Conservation (phyloP, 108 stramenopile genomes). For the Cyclotella atomus region DNA sequence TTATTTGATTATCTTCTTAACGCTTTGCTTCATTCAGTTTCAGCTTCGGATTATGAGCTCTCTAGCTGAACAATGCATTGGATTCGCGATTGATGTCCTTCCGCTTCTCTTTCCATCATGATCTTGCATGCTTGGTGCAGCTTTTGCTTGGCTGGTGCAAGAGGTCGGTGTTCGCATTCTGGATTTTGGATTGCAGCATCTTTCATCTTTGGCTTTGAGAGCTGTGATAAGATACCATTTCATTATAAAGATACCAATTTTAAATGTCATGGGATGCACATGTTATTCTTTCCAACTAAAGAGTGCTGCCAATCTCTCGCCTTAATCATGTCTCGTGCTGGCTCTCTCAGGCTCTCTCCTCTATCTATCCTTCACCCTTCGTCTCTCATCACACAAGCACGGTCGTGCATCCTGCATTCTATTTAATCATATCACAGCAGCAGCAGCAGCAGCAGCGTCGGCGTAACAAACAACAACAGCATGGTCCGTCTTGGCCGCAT, state of each 20-base stretch:
- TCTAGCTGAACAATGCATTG: background rate
- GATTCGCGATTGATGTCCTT: background rate
- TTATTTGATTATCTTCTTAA: too few relatives aligned
- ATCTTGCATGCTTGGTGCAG: too few relatives aligned
- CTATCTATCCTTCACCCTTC: too few relatives aligned
- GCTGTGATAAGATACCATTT: background rate
- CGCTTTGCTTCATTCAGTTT: background rate
- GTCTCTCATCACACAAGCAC: too few relatives aligned
- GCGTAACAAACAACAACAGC: background rate
- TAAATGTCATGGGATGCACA: too few relatives aligned
- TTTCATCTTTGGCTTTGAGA: background rate
- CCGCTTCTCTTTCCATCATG: conserved; percentile 11
- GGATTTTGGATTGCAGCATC: background rate
- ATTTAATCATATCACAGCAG: background rate
- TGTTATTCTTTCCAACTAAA: too few relatives aligned
- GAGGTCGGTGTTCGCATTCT: background rate
- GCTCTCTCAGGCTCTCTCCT: too few relatives aligned
- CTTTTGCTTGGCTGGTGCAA: background rate
- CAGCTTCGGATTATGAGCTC: background rate
- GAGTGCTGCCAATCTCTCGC: too few relatives aligned
- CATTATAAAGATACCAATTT: too few relatives aligned
- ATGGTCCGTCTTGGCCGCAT: conserved; percentile 22
- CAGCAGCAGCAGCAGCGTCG: background rate
- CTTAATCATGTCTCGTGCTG: too few relatives aligned
- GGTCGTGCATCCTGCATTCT: too few relatives aligned